A percentile compares a stretch with the other conserved stretches of the same genome.
phyloP scores from a whole-genome alignment of 2,329 filamentous ascomycete genomes.

The Claviceps pazoutovae region DNA sequence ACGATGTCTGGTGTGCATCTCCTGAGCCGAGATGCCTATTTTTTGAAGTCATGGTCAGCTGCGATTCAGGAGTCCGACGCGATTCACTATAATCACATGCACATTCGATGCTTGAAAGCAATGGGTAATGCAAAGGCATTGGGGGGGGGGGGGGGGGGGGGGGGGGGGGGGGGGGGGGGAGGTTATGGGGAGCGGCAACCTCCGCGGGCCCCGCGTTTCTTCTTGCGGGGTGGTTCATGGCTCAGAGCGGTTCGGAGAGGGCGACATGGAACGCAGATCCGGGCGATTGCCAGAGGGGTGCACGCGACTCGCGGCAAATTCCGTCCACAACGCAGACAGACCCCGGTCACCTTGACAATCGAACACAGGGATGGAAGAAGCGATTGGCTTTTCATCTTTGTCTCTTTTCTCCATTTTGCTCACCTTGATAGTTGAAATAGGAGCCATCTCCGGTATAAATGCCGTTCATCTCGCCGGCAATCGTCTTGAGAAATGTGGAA shows the following conservation, averaged over 20 bases:
- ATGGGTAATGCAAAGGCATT: not conserved
- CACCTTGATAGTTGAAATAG: slow-evolving; percentile 71
- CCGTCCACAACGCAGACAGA: not conserved
- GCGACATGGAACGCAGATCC: slow-evolving; percentile 3
- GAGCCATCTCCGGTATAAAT: slow-evolving; percentile 57
- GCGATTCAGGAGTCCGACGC: not conserved
- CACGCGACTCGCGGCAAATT: slow-evolving; percentile 2
- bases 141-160: not conserved
- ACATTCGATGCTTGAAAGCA: no score
- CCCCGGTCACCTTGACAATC: not conserved
- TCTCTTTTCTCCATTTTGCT: slow-evolving; percentile 7
- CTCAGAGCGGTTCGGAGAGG: not conserved
- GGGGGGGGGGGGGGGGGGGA: not conserved
- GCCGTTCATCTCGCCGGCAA: slow-evolving; percentile 71
- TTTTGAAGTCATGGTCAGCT: slow-evolving; percentile 5
- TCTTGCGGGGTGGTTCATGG: not conserved
- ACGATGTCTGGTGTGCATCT: slow-evolving; percentile 66
- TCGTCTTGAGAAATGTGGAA: slow-evolving; percentile 72
- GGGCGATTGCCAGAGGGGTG: not conserved
- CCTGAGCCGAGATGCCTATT: slow-evolving; percentile 47
- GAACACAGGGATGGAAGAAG: not conserved
- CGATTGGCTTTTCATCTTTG: not conserved
- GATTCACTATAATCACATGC: no score
- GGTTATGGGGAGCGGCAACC: slow-evolving; percentile 1
- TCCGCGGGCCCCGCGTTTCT: slow-evolving; percentile 5